Percentiles rank a stretch among this genome's conserved stretches.
Conservation (phyloP, 192 early-diverging fungal genomes). For the Coemansia guatemalensis region DNA sequence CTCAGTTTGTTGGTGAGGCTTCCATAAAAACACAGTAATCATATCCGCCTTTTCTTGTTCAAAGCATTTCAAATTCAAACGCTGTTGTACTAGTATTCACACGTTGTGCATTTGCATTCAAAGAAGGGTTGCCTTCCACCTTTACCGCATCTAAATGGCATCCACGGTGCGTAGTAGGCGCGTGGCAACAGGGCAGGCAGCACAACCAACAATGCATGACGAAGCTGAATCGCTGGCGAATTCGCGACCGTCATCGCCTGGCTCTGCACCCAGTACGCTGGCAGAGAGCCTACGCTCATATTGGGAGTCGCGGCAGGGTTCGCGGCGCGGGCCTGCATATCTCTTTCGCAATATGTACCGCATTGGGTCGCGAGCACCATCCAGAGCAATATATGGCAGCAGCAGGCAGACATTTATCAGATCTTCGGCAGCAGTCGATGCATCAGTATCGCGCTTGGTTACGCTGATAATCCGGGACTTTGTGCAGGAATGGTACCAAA, state of each 20-base stretch:
- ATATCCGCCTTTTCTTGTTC: background rate
- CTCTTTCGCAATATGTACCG: conserved; percentile 40
- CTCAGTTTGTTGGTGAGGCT: no score
- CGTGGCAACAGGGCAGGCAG: conserved; percentile 4
- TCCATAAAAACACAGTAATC: no score
- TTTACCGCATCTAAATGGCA: background rate
- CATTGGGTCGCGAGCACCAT: conserved; percentile 8
- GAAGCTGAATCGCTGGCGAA: conserved; percentile 10
- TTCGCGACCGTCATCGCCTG: conserved; percentile 34
- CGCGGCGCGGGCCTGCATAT: conserved; percentile 12
- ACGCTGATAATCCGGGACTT: conserved; percentile 43
- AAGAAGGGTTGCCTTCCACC: background rate
- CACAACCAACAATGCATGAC: background rate
- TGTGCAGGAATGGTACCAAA: conserved; percentile 46
- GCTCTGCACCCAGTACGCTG: conserved; percentile 44
- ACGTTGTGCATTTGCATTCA: conserved; percentile 1
- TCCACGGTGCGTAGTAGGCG: conserved; percentile 1
- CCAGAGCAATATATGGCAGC: background rate
- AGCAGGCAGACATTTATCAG: conserved; percentile 14
- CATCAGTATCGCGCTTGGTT: conserved; percentile 29
- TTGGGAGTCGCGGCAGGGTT: conserved; percentile 41
- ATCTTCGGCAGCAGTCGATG: conserved; percentile 27
- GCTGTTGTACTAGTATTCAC: background rate
- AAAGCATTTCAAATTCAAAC: no score
- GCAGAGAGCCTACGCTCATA: conserved; percentile 49